Evolutionary conservation across 2,329 filamentous ascomycete species (phyloP).

Genomic region (Colletotrichum lini): DNA sequence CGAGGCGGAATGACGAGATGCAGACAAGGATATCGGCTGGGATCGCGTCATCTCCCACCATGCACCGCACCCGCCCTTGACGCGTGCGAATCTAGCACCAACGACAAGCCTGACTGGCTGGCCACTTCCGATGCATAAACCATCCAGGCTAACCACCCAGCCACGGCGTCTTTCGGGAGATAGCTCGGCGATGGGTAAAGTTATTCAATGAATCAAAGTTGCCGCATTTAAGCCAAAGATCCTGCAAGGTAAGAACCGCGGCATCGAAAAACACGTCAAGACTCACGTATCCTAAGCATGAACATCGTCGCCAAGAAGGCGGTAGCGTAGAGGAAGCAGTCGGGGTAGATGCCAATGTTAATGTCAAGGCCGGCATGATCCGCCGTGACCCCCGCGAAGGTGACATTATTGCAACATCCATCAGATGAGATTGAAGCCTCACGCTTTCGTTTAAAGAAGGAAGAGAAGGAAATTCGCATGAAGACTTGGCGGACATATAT

Average conservation of each 20-base stretch:
- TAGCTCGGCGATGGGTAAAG: conserved; percentile 59
- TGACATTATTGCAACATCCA: conserved; percentile 47
- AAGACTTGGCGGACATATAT: conserved; percentile 57
- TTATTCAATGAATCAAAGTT: neutral
- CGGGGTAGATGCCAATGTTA: conserved; percentile 56
- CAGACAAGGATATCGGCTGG: conserved; percentile 60
- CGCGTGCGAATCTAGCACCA: conserved; percentile 56
- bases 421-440: conserved; percentile 66
- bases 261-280: conserved; percentile 64
- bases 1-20: conserved; percentile 62
- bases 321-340: conserved; percentile 49
- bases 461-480: conserved; percentile 55
- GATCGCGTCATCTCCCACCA: conserved; percentile 63
- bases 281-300: conserved; percentile 54
- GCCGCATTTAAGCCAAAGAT: no score
- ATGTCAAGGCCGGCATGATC: conserved; percentile 54
- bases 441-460: conserved; percentile 60
- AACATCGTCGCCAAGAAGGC: conserved; percentile 39
- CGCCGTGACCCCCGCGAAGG: conserved; percentile 44
- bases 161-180: conserved; percentile 65
- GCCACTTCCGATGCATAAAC: conserved; percentile 60
- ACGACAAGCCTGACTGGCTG: conserved; percentile 59
- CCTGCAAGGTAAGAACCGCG: conserved; percentile 58
- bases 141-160: conserved; percentile 63
- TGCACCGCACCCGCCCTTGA: conserved; percentile 63